Percentiles rank a stretch among this genome's conserved stretches.
These are phyloP conservation scores for Podila minutissima DNA, from an alignment of 192 early-diverging fungal genomes.

Conservation along the genomic window DNA sequence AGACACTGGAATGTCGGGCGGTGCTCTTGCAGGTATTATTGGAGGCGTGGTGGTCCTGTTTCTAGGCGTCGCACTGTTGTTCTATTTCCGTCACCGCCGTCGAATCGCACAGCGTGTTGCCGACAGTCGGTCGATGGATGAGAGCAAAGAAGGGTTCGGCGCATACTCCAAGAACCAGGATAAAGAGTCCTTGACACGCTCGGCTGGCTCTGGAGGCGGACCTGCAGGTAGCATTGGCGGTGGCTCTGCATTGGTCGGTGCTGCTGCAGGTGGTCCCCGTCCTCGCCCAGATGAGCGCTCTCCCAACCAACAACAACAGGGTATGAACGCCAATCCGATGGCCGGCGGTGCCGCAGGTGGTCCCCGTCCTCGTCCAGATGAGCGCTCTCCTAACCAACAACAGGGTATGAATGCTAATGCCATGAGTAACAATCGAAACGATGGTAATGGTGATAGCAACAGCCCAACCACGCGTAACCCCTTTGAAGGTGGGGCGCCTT, in stretches of 20 bases:
- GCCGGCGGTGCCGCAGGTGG: background rate
- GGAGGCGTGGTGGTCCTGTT: slow-evolving; percentile 15
- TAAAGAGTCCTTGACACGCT: slow-evolving; percentile 31
- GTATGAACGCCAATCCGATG: background rate
- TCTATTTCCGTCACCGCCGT: slow-evolving; percentile 33
- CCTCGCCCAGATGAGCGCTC: slow-evolving; percentile 1
- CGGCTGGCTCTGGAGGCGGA: slow-evolving; percentile 27
- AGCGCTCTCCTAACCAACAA: slow-evolving; percentile 2
- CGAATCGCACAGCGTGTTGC: slow-evolving; percentile 11
- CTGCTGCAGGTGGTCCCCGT: background rate
- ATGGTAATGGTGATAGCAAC: background rate
- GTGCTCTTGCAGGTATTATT: slow-evolving; percentile 21
- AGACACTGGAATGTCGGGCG: slow-evolving; percentile 16
- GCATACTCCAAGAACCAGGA: slow-evolving; percentile 21
- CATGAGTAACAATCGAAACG: slow-evolving; percentile 1
- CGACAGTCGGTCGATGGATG: slow-evolving; percentile 11
- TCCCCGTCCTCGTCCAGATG: slow-evolving; percentile 1
- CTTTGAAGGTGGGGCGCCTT: slow-evolving; percentile 6
- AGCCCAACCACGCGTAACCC: slow-evolving; percentile 9
- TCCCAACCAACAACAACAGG: slow-evolving; percentile 5
- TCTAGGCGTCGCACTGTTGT: slow-evolving; percentile 10
- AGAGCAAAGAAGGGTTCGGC: slow-evolving; percentile 13
- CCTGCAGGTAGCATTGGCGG: slow-evolving; percentile 1
- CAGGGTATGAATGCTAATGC: background rate
- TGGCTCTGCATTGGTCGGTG: slow-evolving; percentile 4